Base-by-base conservation (phyloP, 257 asterid genomes). In the Jacaranda mimosifolia region DNA sequence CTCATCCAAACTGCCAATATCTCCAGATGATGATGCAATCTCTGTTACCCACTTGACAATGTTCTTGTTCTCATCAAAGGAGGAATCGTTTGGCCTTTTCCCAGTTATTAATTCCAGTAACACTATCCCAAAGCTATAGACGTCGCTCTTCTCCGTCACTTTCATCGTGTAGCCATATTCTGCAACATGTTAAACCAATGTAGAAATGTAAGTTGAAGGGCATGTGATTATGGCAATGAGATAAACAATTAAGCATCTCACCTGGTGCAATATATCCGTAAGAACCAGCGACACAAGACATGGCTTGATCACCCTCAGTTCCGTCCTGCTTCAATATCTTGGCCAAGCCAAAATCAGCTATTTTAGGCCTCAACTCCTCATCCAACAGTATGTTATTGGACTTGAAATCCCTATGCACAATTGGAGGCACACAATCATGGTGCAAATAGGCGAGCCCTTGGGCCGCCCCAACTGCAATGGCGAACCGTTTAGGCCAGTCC, bases 131-230 rank as follows among this genome's bases (percentile, higher is more conserved):
- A 89, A 92, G 86, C 97, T 92, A 65, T 92, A 92, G 8, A 92
- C 93, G 26, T 92, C 97, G 26, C 97, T 90, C 91, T 92, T 92
- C 85, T 90, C 95, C 0, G 89, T 89, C 8, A 92, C 89, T 75
- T 87, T 90, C 89, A 88, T 55, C 0, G 95, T 92, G 76, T 92
- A 91, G 1, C 88, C 93, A 79, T 92, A 92, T 73, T 92, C 96
- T 92, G 88, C 89, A 84, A 62, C 2, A 52, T 18, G 42, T 60
- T 13, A 58, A 40, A 63, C 15, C 62, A 51, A 15, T 17, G n/a
- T 62, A 32, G 70, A 46, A 65, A 71, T 12, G 49, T 53, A 9
- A 15, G 8, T 3, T 45, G 36, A 64, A 48, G 38, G 26, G 66
- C 62, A 26, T 72, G 49, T 7, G 68, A 68, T 6, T 38, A 64